Percentiles rank a stretch among this genome's conserved stretches.
These are phyloP conservation scores for Pseudovirgaria hyperparasitica DNA, from an alignment of 2,329 filamentous ascomycete species.

Conservation along the genomic window DNA sequence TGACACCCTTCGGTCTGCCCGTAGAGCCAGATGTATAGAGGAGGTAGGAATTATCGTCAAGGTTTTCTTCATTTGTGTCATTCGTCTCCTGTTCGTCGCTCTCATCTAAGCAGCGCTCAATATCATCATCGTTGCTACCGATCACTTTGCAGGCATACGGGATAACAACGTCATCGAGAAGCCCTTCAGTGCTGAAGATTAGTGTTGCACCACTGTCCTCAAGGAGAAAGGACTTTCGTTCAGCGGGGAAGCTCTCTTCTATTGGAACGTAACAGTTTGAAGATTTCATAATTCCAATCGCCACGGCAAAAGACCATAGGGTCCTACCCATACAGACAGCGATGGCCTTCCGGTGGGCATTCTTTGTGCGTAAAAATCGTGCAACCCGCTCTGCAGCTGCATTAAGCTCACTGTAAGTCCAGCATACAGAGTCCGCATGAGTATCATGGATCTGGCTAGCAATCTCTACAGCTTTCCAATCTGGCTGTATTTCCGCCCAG, in stretches of 20 bases:
- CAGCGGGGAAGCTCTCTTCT: constrained; percentile 31
- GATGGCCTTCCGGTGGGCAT: constrained; percentile 46
- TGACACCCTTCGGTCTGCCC: background rate
- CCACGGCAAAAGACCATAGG: constrained; percentile 63
- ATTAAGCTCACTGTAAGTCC: constrained; percentile 6
- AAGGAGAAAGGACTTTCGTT: background rate
- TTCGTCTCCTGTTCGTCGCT: background rate
- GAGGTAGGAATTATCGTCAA: too few species aligned
- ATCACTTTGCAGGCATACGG: constrained; percentile 11
- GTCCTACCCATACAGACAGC: constrained; percentile 68
- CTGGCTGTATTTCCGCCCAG: constrained; percentile 41
- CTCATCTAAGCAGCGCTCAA: constrained; percentile 1
- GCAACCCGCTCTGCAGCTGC: constrained; percentile 3
- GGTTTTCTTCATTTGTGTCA: background rate
- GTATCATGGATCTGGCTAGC: constrained; percentile 49
- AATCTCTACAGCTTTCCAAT: constrained; percentile 54
- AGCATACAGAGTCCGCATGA: too few species aligned
- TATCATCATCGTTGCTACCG: constrained; percentile 11
- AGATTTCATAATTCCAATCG: constrained; percentile 63
- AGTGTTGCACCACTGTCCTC: constrained; percentile 3
- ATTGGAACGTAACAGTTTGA: constrained; percentile 65
- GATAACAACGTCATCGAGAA: constrained; percentile 9
- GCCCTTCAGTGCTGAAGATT: constrained; percentile 3
- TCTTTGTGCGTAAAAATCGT: too few species aligned
- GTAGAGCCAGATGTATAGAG: too few species aligned